phyloP scores from a whole-genome alignment of 805 yeast species.

The Teunomyces stri region DNA sequence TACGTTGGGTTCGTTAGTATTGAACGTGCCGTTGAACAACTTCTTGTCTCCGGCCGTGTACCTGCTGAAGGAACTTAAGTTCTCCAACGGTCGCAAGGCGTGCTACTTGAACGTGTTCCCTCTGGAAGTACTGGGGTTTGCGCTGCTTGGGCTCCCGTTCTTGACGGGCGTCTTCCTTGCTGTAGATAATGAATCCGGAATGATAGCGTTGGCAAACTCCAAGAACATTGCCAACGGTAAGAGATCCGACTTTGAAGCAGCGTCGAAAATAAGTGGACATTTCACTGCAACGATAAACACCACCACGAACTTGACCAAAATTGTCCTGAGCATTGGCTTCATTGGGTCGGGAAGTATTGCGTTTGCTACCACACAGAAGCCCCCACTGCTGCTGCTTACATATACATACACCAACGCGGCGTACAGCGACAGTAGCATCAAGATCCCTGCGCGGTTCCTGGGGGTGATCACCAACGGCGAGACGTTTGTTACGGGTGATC shows the following conservation, averaged over 20 bases:
- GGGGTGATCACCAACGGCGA: slow-evolving; percentile 26
- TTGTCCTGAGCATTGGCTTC: slow-evolving; percentile 12
- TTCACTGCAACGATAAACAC: background rate
- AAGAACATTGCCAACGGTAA: slow-evolving; percentile 14
- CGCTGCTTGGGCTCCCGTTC: slow-evolving; percentile 59
- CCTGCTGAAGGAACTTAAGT: slow-evolving; percentile 38
- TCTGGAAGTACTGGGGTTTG: slow-evolving; percentile 45
- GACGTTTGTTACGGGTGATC: slow-evolving; percentile 22
- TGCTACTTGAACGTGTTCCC: slow-evolving; percentile 57
- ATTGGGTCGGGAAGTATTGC: slow-evolving; percentile 49
- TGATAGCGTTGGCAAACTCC: slow-evolving; percentile 57
- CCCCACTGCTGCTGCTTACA: slow-evolving; percentile 6
- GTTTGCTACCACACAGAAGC: slow-evolving; percentile 41
- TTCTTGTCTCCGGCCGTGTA: slow-evolving; percentile 41
- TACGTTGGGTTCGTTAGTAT: slow-evolving; percentile 48
- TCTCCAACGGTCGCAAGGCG: slow-evolving; percentile 54
- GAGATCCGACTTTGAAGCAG: background rate
- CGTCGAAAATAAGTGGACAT: slow-evolving; percentile 2
- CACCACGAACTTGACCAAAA: background rate
- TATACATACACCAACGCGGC: slow-evolving; percentile 19
- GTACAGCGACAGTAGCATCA: slow-evolving; percentile 12
- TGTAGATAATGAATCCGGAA: slow-evolving; percentile 57
- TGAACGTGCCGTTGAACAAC: slow-evolving; percentile 50
- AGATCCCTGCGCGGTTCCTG: slow-evolving; percentile 26
- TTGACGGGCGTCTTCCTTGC: slow-evolving; percentile 54